Conservation (phyloP, 345 rosid genomes). For the Laguncularia racemosa region DNA sequence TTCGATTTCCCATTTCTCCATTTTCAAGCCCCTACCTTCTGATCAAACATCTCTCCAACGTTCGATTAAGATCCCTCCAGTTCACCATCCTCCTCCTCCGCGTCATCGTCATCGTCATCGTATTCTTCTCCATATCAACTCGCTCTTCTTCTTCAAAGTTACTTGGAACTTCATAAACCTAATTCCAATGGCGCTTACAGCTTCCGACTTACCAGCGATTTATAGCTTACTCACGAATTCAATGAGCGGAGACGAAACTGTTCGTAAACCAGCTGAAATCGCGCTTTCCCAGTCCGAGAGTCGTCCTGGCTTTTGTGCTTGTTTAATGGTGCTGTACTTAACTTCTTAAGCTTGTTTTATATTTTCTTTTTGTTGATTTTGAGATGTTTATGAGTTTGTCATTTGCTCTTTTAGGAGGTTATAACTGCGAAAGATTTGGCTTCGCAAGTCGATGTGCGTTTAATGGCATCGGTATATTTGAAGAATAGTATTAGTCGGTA, state of each 20-base stretch:
- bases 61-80: too few relatives aligned
- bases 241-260: constrained; percentile 76
- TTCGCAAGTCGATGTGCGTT: constrained; percentile 78
- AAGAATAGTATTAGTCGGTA: constrained; percentile 83
- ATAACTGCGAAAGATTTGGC: constrained; percentile 81
- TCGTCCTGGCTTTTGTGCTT: constrained; percentile 90
- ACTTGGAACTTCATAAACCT: too few relatives aligned
- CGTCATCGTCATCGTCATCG: too few relatives aligned
- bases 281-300: constrained; percentile 85
- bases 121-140: too few relatives aligned
- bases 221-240: constrained; percentile 77
- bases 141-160: too few relatives aligned
- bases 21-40: too few relatives aligned
- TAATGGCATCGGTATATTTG: constrained; percentile 89
- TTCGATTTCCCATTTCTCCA: too few relatives aligned
- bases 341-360: constrained; percentile 1
- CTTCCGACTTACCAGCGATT: constrained; percentile 75
- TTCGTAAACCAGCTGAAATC: constrained; percentile 82
- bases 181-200: constrained; percentile 69
- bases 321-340: constrained; percentile 62
- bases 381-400: constrained; percentile 9
- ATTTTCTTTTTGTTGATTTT: background rate
- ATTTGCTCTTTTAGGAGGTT: constrained; percentile 63
- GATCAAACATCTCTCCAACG: too few relatives aligned
- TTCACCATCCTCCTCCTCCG: too few relatives aligned